A percentile compares a stretch with the other conserved stretches of the same genome.
phyloP scores from a whole-genome alignment of 192 early-diverging fungal genomes.

The Rhizophagus sp. region DNA sequence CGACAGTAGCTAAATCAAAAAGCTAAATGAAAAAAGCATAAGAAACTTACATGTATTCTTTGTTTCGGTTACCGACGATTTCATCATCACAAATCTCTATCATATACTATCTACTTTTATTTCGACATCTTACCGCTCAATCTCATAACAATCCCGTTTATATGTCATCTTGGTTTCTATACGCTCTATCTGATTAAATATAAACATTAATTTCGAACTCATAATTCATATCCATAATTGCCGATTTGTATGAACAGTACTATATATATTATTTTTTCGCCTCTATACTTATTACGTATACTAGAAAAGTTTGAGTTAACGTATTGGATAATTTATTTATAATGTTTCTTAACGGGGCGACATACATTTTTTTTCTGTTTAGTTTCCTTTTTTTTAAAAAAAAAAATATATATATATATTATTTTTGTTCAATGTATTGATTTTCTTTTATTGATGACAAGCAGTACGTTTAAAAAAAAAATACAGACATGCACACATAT shows the following conservation, averaged over 20 bases:
- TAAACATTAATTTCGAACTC: conserved; percentile 11
- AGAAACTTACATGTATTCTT: not conserved
- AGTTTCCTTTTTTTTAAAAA: no score
- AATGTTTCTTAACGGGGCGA: no score
- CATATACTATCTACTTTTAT: not conserved
- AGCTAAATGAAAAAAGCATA: not conserved
- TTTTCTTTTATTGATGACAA: no score
- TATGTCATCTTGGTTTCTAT: not conserved
- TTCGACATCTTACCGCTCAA: not conserved
- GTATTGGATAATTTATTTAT: no score
- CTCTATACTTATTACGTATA: not conserved
- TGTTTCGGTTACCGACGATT: not conserved
- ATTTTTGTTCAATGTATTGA: no score
- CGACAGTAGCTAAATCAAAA: not conserved
- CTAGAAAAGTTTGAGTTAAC: no score
- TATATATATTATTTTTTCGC: not conserved
- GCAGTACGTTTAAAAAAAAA: no score
- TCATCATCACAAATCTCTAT: not conserved
- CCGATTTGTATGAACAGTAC: conserved; percentile 1
- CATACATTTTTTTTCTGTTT: no score
- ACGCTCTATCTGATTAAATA: not conserved
- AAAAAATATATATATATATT: no score
- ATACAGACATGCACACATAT: no score
- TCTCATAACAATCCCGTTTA: not conserved
- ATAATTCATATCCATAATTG: not conserved